Base-by-base conservation (phyloP, 2,329 filamentous ascomycete species). In the Didymella exigua region DNA sequence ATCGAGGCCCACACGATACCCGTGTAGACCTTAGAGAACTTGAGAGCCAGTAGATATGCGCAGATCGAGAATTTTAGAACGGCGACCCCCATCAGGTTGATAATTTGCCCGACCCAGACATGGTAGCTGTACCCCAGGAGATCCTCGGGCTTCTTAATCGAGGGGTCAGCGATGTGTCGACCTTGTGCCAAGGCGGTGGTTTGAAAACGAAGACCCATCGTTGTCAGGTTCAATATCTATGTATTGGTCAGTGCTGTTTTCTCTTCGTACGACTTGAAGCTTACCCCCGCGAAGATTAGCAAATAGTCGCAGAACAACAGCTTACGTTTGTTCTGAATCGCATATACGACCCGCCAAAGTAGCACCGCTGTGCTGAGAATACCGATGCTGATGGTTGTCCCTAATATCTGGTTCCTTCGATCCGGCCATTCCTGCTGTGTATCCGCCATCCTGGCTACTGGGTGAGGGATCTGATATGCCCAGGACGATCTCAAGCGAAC, bases 1-100 rank as follows among this genome's bases (percentile, higher is more conserved):
- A 71, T 66, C 1, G 61, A 65, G 5, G 54, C 38, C 63, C 66
- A 70, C 1, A 72, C 55, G 3, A 69, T 50, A 5, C 52, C 14
- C 1, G 56, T 60, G 46, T 70, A 72, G 2, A 60, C 21, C 9
- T 33, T 56, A 5, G 62, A 67, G 26, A 70, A 67, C 9, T 63
- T 65, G 2, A 71, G 54, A 1, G 54, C 61, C 6, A 72, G 42
- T 5, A 71, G 58, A 37, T 68, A 71, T 9, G 62, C 59, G 47
- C 66, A 71, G 19, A 72, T 70, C 4, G 68, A 71, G 33, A 49
- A 60, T 34, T 70, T 67, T 16, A 71, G 54, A 9, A 66, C 48
- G 5, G 56, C 58, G 16, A 71, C 54, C 9, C 56, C 67, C n/a
- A 66, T 54, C n/a, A 69, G 40, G 37, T 70, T 71, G 48, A 66